These are phyloP conservation scores for Mycogone perniciosa DNA, from an alignment of 2,329 filamentous ascomycete genomes.

Conservation along the genomic window DNA sequence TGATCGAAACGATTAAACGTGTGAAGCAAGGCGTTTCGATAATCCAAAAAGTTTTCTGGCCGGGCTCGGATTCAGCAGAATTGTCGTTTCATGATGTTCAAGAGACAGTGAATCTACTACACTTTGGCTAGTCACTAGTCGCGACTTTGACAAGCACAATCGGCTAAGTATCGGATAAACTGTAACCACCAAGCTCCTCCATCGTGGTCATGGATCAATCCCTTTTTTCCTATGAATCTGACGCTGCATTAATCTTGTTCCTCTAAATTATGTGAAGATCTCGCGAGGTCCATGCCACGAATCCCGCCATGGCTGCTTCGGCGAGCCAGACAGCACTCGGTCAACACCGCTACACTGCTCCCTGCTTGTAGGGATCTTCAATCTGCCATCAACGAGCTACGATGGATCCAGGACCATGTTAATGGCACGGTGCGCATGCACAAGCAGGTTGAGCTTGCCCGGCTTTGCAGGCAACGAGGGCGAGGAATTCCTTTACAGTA, in stretches of 20 bases:
- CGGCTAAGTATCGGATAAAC: conserved; percentile 6
- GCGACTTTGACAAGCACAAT: not conserved
- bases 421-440: conserved; percentile 21
- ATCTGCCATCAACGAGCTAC: conserved; percentile 62
- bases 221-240: no score
- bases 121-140: not conserved
- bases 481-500: conserved; percentile 79
- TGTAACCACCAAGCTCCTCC: not conserved
- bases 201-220: not conserved
- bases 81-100: conserved; percentile 5
- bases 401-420: conserved; percentile 64
- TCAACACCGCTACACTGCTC: conserved; percentile 54
- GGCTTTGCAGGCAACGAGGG: conserved; percentile 44
- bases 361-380: conserved; percentile 55
- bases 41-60: conserved; percentile 12
- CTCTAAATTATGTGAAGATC: not conserved
- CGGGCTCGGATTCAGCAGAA: conserved; percentile 1
- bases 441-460: conserved; percentile 23
- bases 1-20: not conserved
- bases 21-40: not conserved
- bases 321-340: conserved; percentile 46
- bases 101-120: not conserved
- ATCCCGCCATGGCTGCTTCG: conserved; percentile 52
- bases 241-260: not conserved
- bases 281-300: conserved; percentile 49